Evolutionary conservation across 2,329 filamentous ascomycete species (phyloP).

Genomic region (Fusarium kyushuense): DNA sequence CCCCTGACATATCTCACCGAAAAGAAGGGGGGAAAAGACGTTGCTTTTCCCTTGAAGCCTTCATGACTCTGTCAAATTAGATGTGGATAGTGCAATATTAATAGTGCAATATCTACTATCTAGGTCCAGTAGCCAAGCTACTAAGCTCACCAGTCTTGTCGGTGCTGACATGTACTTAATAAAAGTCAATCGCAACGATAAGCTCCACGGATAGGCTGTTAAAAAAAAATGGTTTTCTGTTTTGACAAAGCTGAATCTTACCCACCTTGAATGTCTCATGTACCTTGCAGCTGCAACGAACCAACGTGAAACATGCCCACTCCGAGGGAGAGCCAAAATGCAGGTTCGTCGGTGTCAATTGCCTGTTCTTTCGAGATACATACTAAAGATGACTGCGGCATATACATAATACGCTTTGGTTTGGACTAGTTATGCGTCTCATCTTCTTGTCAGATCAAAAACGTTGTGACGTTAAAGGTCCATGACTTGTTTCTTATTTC

Average conservation of each 20-base stretch:
- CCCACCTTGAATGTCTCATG: constrained; percentile 30
- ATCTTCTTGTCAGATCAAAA: background rate
- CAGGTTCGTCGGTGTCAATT: background rate
- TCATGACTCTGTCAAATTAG: constrained; percentile 9
- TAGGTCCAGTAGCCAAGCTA: background rate
- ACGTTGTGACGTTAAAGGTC: background rate
- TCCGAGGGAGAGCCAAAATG: constrained; percentile 19
- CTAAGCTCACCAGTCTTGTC: background rate
- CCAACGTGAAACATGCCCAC: constrained; percentile 33
- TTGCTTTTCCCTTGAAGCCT: background rate
- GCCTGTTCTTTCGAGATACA: background rate
- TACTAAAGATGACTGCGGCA: background rate
- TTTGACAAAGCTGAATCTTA: background rate
- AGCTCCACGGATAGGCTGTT: background rate
- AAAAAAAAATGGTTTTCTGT: constrained; percentile 2
- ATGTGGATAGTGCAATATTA: constrained; percentile 3
- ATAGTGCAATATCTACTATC: background rate
- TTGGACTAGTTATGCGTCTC: constrained; percentile 11
- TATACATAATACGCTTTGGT: background rate
- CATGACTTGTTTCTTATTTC: background rate
- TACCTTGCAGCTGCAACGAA: constrained; percentile 35
- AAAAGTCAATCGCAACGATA: background rate
- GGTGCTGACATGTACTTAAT: background rate
- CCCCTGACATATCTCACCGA: background rate
- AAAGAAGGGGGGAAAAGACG: background rate